Evolutionary conservation across 768 basidiomycete genomes (phyloP).

Genomic region (Dioszegia aurantiaca): DNA sequence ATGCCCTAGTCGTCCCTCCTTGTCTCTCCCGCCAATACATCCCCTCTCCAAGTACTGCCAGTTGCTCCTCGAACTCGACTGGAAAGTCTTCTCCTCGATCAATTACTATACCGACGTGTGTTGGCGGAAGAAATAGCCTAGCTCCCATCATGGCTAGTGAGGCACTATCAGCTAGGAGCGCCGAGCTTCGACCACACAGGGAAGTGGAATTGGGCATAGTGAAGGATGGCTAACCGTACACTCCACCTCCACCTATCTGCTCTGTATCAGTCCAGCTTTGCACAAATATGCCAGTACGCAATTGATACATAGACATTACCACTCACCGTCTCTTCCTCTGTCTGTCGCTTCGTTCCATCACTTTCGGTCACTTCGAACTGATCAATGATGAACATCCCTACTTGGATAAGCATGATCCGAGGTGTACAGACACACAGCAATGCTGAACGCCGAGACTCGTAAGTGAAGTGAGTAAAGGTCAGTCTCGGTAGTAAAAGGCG

Average conservation of each 20-base stretch:
- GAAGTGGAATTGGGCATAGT: neutral
- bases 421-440: too few relatives aligned
- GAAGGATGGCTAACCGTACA: slow-evolving; percentile 27
- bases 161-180: neutral
- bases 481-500: too few relatives aligned
- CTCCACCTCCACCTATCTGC: slow-evolving; percentile 46
- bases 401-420: neutral
- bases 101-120: slow-evolving; percentile 29
- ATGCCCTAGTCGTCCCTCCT: slow-evolving; percentile 37
- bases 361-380: slow-evolving; percentile 31
- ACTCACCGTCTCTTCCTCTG: slow-evolving; percentile 34
- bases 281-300: too few relatives aligned
- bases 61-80: slow-evolving; percentile 7
- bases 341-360: slow-evolving; percentile 15
- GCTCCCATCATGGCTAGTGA: slow-evolving; percentile 37
- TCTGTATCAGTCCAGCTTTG: too few relatives aligned
- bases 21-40: slow-evolving; percentile 30
- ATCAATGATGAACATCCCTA: slow-evolving; percentile 49
- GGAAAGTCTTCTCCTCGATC: slow-evolving; percentile 44
- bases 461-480: too few relatives aligned
- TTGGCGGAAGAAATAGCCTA: slow-evolving; percentile 38
- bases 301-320: too few relatives aligned
- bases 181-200: neutral
- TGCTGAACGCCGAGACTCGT: too few relatives aligned
- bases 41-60: slow-evolving; percentile 32